Conservation (phyloP, 257 asterid species). For the Lithospermum erythrorhizon region DNA sequence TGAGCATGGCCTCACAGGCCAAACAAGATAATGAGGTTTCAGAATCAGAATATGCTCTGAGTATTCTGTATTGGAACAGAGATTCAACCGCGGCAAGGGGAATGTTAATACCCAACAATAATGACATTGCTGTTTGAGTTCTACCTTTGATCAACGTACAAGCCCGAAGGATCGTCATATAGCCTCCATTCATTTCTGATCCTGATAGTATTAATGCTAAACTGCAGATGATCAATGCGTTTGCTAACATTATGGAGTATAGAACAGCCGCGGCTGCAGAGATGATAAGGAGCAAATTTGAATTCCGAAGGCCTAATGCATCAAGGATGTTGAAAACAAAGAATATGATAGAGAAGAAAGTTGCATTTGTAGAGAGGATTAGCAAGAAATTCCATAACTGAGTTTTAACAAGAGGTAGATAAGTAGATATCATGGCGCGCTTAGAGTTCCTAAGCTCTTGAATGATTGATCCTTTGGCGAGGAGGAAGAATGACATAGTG, state of each 20-base stretch:
- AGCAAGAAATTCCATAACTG: slow-evolving; percentile 42
- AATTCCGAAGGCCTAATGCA: slow-evolving; percentile 23
- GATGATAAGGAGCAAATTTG: slow-evolving; percentile 13
- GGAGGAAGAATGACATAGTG: slow-evolving; percentile 44
- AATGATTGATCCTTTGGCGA: slow-evolving; percentile 31
- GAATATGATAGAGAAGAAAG: slow-evolving; percentile 33
- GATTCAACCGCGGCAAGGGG: slow-evolving; percentile 45
- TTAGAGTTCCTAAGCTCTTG: slow-evolving; percentile 13
- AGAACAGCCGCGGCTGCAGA: slow-evolving; percentile 31
- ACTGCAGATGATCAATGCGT: slow-evolving; percentile 38
- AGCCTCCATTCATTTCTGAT: slow-evolving; percentile 36
- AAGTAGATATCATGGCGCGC: not conserved
- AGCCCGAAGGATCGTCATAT: slow-evolving; percentile 34
- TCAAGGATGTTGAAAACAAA: slow-evolving; percentile 29
- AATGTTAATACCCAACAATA: slow-evolving; percentile 32
- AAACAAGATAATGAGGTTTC: slow-evolving; percentile 11
- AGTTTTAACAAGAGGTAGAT: slow-evolving; percentile 20
- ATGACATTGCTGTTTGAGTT: slow-evolving; percentile 42
- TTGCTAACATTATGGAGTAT: slow-evolving; percentile 41
- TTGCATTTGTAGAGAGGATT: slow-evolving; percentile 40
- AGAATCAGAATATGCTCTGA: slow-evolving; percentile 17
- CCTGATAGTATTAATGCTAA: slow-evolving; percentile 45
- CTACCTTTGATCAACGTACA: slow-evolving; percentile 33
- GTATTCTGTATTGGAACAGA: slow-evolving; percentile 48
- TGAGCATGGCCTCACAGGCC: slow-evolving; percentile 37